phyloP scores from a whole-genome alignment of 2,329 filamentous ascomycete species.

The Metarhizium anisopliae region DNA sequence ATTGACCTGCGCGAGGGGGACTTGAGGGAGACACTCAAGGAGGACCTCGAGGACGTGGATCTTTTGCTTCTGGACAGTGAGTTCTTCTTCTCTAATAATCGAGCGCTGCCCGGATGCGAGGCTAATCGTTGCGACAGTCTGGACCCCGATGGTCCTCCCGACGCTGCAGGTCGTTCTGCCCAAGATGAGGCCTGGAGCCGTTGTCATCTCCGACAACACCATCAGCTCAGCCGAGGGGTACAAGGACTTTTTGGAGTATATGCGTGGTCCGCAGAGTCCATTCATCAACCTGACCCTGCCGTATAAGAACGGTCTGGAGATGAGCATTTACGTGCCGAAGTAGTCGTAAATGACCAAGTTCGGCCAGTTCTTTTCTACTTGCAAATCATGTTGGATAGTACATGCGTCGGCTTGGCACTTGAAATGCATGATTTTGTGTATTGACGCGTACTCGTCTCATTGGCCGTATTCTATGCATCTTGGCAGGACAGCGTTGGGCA shows the following conservation, averaged over 20 bases:
- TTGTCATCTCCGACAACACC: conserved; percentile 43
- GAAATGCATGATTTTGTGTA: too few species aligned
- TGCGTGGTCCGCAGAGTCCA: conserved; percentile 34
- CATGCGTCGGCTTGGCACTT: too few species aligned
- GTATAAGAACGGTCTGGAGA: conserved; percentile 21
- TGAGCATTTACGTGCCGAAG: conserved; percentile 11
- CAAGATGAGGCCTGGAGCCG: conserved; percentile 34
- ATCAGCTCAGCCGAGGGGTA: conserved; percentile 30
- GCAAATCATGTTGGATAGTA: too few species aligned
- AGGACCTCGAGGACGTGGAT: conserved; percentile 35
- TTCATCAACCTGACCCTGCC: conserved; percentile 34
- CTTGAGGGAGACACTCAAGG: conserved; percentile 41
- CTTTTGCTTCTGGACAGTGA: conserved; percentile 54
- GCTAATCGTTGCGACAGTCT: conserved; percentile 32
- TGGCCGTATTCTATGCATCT: too few species aligned
- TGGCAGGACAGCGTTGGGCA: too few species aligned
- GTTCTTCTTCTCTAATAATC: conserved; percentile 15
- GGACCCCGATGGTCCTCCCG: conserved; percentile 45
- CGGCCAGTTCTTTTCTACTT: neutral
- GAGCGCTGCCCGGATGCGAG: neutral
- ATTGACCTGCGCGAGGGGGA: conserved; percentile 53
- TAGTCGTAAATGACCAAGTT: neutral
- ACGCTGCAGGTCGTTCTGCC: conserved; percentile 40
- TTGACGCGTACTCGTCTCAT: too few species aligned
- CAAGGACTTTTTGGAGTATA: conserved; percentile 36